Percentiles rank a stretch among this genome's conserved stretches.
These are phyloP conservation scores for Pestalotiopsis fici DNA, from an alignment of 2,329 filamentous ascomycete species.

Conservation along the genomic window DNA sequence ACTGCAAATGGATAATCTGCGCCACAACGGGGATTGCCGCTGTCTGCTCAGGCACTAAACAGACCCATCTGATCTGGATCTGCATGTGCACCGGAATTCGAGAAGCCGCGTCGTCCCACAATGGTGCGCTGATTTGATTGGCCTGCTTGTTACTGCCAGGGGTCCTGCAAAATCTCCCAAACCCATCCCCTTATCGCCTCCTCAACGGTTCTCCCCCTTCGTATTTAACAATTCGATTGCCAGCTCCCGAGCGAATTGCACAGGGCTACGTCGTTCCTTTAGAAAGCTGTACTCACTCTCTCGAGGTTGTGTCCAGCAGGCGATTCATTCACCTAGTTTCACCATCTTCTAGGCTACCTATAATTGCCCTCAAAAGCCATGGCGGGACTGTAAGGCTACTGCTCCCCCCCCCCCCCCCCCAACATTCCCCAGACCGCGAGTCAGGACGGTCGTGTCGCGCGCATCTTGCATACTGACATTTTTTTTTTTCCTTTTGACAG, in stretches of 20 bases:
- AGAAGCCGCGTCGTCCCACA: slow-evolving; percentile 7
- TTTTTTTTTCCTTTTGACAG: slow-evolving; percentile 30
- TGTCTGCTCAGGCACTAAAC: neutral
- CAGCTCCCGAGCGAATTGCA: neutral
- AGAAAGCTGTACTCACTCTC: slow-evolving; percentile 3
- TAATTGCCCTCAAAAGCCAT: slow-evolving; percentile 17
- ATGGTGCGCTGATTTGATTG: slow-evolving; percentile 4
- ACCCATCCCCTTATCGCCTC: slow-evolving; percentile 7
- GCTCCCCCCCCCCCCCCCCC: neutral
- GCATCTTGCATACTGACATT: neutral
- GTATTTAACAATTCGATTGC: neutral
- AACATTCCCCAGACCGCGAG: neutral
- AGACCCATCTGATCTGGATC: neutral
- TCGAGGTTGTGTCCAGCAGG: neutral
- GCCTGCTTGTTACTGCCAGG: neutral
- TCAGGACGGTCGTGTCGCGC: neutral
- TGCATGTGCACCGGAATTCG: slow-evolving; percentile 1
- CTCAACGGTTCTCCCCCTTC: neutral
- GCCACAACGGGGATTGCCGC: slow-evolving; percentile 1
- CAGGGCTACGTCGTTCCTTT: neutral
- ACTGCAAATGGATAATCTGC: neutral
- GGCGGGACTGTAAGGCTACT: slow-evolving; percentile 27
- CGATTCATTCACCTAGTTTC: neutral
- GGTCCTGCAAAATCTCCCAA: neutral
- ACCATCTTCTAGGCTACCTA: neutral